phyloP scores from a whole-genome alignment of 106 monocot genomes.

The Dendrobium catenatum region DNA sequence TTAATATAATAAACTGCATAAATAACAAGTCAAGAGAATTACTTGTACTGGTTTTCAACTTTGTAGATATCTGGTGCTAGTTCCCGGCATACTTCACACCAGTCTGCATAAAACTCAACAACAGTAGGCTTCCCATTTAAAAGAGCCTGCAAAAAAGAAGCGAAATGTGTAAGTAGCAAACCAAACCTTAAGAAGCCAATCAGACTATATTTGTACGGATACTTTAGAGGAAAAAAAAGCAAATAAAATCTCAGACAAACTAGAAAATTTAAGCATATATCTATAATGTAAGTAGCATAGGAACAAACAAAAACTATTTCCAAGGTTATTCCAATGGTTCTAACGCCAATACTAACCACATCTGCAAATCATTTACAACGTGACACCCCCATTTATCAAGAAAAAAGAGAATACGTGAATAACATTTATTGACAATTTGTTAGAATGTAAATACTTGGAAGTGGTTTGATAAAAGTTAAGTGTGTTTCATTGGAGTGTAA shows the following conservation, averaged over 20 bases:
- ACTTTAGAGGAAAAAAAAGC: neutral
- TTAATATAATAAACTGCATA: neutral
- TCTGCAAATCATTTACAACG: too few relatives aligned
- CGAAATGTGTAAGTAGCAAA: neutral
- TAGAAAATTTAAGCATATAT: neutral
- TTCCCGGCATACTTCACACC: conserved; percentile 97
- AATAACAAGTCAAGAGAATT: conserved; percentile 4
- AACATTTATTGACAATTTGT: too few relatives aligned
- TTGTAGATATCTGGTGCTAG: conserved; percentile 82
- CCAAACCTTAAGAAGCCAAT: neutral
- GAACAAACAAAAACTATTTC: too few relatives aligned
- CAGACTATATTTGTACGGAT: neutral
- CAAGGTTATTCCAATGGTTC: too few relatives aligned
- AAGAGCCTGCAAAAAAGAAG: conserved; percentile 51
- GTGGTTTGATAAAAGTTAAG: too few relatives aligned
- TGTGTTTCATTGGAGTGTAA: too few relatives aligned
- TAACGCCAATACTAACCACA: too few relatives aligned
- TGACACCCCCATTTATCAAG: too few relatives aligned
- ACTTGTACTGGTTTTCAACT: conserved; percentile 86
- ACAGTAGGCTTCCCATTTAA: conserved; percentile 89
- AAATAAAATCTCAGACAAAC: neutral
- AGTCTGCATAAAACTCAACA: conserved; percentile 93
- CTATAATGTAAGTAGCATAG: neutral
- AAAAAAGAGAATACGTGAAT: too few relatives aligned
- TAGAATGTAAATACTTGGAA: too few relatives aligned